Evolutionary conservation across 2,329 filamentous ascomycete species (phyloP).

Genomic region (Trichoderma guizhouense): DNA sequence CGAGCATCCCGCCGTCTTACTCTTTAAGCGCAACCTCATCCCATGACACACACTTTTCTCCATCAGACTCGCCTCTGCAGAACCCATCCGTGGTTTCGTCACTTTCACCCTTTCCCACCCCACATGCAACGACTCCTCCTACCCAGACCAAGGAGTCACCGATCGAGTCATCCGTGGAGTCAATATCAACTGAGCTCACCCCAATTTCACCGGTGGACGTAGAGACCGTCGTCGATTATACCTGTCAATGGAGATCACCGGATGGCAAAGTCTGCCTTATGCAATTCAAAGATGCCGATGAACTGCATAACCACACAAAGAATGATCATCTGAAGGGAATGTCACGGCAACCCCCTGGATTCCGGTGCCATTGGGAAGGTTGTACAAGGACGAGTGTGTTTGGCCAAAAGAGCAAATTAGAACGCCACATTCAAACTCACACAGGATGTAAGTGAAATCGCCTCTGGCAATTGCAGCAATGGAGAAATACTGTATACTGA

Average conservation of each 20-base stretch:
- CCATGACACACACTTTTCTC: constrained; percentile 22
- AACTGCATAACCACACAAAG: constrained; percentile 55
- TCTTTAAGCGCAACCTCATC: background rate
- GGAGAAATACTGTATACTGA: background rate
- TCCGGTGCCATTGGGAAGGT: constrained; percentile 54
- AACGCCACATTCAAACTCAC: constrained; percentile 63
- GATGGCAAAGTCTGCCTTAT: constrained; percentile 29
- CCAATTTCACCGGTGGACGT: constrained; percentile 13
- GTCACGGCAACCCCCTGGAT: constrained; percentile 44
- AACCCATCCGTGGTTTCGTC: constrained; percentile 26
- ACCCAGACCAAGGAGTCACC: constrained; percentile 24
- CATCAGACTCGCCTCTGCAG: constrained; percentile 25
- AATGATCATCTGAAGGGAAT: constrained; percentile 46
- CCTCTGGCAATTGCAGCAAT: background rate
- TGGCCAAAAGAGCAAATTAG: constrained; percentile 59
- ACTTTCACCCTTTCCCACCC: constrained; percentile 27
- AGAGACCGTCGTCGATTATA: constrained; percentile 26
- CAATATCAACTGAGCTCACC: background rate
- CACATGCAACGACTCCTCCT: constrained; percentile 30
- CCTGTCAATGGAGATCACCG: constrained; percentile 34
- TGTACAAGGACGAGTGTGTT: constrained; percentile 55
- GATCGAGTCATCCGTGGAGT: constrained; percentile 6
- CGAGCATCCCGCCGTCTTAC: background rate
- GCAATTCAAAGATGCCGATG: constrained; percentile 43
- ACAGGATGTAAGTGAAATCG: constrained; percentile 53